phyloP scores from a whole-genome alignment of 345 rosid species.

The Acer saccharum region DNA sequence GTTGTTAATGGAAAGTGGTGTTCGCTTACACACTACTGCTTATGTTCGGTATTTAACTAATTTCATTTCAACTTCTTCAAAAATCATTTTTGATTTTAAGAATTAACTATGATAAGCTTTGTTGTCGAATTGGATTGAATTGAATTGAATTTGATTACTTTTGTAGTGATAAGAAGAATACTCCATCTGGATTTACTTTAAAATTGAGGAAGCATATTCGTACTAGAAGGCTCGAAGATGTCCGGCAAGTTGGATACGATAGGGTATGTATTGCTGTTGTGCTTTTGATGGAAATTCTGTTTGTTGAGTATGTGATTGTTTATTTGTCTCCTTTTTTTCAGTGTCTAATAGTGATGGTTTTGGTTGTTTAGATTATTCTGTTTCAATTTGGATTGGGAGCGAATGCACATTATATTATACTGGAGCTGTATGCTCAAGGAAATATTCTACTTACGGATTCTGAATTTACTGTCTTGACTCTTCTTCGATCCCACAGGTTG shows the following conservation, averaged over 20 bases:
- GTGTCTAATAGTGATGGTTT: not conserved
- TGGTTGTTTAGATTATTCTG: constrained; percentile 66
- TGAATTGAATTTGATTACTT: not conserved
- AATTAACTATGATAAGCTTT: not conserved
- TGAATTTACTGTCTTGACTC: constrained; percentile 83
- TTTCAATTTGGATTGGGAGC: constrained; percentile 92
- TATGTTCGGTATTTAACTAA: constrained; percentile 58
- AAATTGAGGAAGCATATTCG: constrained; percentile 92
- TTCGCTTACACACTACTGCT: constrained; percentile 88
- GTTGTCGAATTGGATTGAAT: not conserved
- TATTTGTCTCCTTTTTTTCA: not conserved
- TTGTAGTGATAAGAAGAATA: constrained; percentile 88
- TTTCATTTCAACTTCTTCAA: not conserved
- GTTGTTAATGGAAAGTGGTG: constrained; percentile 93
- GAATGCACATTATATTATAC: constrained; percentile 85
- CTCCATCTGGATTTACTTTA: constrained; percentile 96
- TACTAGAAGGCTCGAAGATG: constrained; percentile 96
- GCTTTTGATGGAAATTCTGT: not conserved
- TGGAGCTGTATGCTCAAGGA: constrained; percentile 99
- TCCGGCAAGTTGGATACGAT: constrained; percentile 95
- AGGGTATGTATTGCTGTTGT: constrained; percentile 54
- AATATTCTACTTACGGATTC: constrained; percentile 92
- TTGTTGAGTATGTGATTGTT: not conserved
- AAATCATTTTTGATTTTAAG: not conserved
- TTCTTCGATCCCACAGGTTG: constrained; percentile 95